Evolutionary conservation across 2,329 filamentous ascomycete species (phyloP).

Genomic region (Mycosphaerella sp.): DNA sequence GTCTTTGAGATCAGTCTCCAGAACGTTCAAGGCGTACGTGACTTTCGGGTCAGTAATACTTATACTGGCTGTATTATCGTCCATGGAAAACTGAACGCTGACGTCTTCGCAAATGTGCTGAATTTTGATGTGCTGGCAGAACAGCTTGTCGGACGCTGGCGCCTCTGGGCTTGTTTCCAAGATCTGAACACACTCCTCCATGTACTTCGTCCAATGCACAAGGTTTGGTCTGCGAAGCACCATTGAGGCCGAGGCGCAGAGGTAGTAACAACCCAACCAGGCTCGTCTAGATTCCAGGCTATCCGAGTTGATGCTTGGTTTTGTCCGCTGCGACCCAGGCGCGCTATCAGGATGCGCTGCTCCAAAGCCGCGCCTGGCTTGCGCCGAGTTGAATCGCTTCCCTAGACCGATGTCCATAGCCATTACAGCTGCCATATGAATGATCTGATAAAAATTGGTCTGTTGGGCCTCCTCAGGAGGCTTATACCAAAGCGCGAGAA

Average conservation of each 20-base stretch:
- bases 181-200: slow-evolving; percentile 55
- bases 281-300: slow-evolving; percentile 52
- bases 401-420: slow-evolving; percentile 76
- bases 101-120: slow-evolving; percentile 54
- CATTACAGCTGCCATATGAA: slow-evolving; percentile 75
- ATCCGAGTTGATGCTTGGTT: slow-evolving; percentile 40
- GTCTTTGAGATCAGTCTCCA: slow-evolving; percentile 48
- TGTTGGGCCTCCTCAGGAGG: slow-evolving; percentile 78
- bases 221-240: slow-evolving; percentile 53
- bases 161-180: slow-evolving; percentile 52
- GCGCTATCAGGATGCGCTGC: slow-evolving; percentile 32
- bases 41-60: slow-evolving; percentile 51
- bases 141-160: slow-evolving; percentile 49
- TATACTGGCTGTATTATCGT: slow-evolving; percentile 46
- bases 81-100: slow-evolving; percentile 51
- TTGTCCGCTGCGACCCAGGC: slow-evolving; percentile 24
- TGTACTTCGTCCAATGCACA: slow-evolving; percentile 56
- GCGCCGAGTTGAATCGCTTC: slow-evolving; percentile 42
- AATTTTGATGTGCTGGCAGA: slow-evolving; percentile 54
- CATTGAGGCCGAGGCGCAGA: slow-evolving; percentile 54
- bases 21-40: slow-evolving; percentile 49
- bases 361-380: slow-evolving; percentile 31
- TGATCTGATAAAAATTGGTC: slow-evolving; percentile 82
- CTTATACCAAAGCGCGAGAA: slow-evolving; percentile 77
- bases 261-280: slow-evolving; percentile 56